Evolutionary conservation across 306 rosid genomes (phyloP).

Genomic region (Pachyrhizus erosus): DNA sequence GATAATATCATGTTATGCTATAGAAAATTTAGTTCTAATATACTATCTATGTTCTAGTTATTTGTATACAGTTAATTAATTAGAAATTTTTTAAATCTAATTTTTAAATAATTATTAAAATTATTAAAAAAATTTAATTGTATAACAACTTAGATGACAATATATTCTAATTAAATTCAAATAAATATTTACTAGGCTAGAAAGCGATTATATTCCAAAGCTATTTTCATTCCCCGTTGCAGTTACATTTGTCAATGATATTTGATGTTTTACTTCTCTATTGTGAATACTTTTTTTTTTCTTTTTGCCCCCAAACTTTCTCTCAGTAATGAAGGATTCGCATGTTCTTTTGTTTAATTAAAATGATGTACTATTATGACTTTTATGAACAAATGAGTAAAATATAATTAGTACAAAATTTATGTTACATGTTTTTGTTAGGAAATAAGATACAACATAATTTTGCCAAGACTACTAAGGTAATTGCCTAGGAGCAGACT

Average conservation of each 20-base stretch:
- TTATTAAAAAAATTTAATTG: too few relatives aligned
- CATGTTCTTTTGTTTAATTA: neutral
- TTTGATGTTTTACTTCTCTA: neutral
- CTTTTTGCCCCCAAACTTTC: neutral
- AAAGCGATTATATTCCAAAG: neutral
- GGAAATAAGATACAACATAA: neutral
- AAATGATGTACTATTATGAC: neutral
- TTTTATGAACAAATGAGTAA: neutral
- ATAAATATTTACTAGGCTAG: neutral
- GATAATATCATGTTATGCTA: neutral
- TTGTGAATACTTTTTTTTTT: neutral
- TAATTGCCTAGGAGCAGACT: slow-evolving; percentile 7
- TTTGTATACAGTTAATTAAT: too few relatives aligned
- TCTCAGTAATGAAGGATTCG: neutral
- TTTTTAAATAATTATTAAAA: too few relatives aligned
- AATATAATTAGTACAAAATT: neutral
- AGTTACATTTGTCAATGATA: neutral
- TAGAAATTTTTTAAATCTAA: too few relatives aligned
- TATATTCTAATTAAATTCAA: neutral
- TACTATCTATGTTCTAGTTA: too few relatives aligned
- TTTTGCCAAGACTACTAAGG: neutral
- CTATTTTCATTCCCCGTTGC: neutral
- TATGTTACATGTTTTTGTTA: neutral
- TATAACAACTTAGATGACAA: neutral
- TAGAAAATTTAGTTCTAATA: neutral